Conservation (phyloP, 495 filamentous ascomycete species). For the Neurospora pannonica region DNA sequence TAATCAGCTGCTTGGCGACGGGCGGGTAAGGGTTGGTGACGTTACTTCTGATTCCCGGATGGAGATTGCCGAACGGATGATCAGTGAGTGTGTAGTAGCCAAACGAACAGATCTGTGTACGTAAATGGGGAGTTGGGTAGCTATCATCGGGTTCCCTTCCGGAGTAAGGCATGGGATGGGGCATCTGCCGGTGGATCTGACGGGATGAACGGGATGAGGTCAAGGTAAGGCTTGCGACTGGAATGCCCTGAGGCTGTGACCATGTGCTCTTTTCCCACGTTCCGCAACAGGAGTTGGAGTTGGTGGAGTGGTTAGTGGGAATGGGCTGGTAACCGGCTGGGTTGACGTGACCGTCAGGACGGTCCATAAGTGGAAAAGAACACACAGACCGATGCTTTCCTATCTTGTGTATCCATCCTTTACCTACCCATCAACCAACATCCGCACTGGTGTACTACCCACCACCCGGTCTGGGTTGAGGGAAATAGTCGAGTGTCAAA, state of each 20-base stretch:
- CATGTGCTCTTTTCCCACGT: background rate
- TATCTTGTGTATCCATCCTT: background rate
- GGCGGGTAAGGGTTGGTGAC: background rate
- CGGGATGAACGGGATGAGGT: background rate
- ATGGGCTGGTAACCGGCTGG: background rate
- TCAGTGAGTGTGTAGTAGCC: background rate
- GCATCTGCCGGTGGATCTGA: background rate
- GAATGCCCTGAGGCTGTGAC: background rate
- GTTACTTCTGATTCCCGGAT: background rate
- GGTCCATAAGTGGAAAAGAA: background rate
- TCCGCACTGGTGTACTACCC: background rate
- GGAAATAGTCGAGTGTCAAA: background rate
- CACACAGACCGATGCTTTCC: background rate
- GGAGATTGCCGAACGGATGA: background rate
- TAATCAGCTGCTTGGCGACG: background rate
- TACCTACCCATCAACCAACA: background rate
- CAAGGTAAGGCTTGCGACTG: background rate
- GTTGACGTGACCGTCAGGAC: background rate
- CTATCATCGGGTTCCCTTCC: background rate
- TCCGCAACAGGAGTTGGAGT: background rate
- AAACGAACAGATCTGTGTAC: background rate
- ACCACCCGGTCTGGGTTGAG: background rate
- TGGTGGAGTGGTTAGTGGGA: background rate
- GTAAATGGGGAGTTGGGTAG: background rate
- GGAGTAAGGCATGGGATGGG: background rate